phyloP scores from a whole-genome alignment of 1,284 basidiomycete species.

The Xanthoconium separans region DNA sequence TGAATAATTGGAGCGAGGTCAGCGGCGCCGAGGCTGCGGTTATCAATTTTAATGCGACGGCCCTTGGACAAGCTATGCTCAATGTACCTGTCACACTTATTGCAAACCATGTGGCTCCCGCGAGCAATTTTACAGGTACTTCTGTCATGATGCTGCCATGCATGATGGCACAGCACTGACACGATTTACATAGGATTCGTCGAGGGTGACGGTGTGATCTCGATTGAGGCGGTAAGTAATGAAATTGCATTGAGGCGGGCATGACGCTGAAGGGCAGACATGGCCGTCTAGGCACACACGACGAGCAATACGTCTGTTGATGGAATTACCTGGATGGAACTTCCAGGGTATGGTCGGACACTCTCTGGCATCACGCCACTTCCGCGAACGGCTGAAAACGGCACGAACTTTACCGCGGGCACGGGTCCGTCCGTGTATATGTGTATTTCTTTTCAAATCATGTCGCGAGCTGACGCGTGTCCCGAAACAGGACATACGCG shows the following conservation, averaged over 20 bases:
- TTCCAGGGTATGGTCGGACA: conserved; percentile 48
- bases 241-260: too few relatives aligned
- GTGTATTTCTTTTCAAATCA: background rate
- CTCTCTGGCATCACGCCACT: conserved; percentile 44
- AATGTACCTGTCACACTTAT: conserved; percentile 40
- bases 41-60: conserved; percentile 46
- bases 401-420: conserved; percentile 42
- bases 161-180: background rate
- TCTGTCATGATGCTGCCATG: background rate
- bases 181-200: conserved; percentile 30
- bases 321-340: conserved; percentile 48
- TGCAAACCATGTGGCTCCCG: conserved; percentile 39
- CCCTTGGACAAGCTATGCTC: background rate
- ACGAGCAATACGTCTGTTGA: conserved; percentile 42
- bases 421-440: conserved; percentile 14
- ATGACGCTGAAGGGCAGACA: background rate
- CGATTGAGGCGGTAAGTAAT: conserved; percentile 62
- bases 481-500: conserved; percentile 21
- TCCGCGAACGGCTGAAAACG: conserved; percentile 51
- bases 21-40: conserved; percentile 36
- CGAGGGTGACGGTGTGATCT: conserved; percentile 60
- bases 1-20: conserved; percentile 39
- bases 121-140: conserved; percentile 48
- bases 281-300: conserved; percentile 39
- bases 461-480: background rate